Evolutionary conservation across 345 rosid genomes (phyloP), one percentile per base, ranked within the genome.

Genomic region (Nephelium lappaceum): DNA sequence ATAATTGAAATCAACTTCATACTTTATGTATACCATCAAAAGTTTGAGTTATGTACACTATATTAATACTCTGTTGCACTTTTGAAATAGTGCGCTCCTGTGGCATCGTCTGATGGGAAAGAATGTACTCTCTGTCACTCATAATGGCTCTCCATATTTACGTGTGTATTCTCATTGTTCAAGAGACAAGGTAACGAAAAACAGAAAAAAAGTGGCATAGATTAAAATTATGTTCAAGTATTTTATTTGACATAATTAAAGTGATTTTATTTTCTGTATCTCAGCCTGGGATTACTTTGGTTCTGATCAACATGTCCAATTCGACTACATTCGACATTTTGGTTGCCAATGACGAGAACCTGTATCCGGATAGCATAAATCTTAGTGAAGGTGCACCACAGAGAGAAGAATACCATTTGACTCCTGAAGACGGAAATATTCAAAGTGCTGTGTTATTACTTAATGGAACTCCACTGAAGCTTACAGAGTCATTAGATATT

Each of bases 81-180:
- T 67, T 0, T 67, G 3, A n/a, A 58, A 38, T 57, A 90, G 92
- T 25, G 91, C 90, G 1, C 91, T 89, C 60, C 24, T 92, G 31
- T 90, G 93, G 93, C 86, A 90, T 64, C 91, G 90, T 18, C 53
- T 92, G 70, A 89, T 91, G 94, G 97, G 90, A 1, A 88, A 74
- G 61, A 49, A 69, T 0, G 91, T 89, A n/a, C 83, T 92, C 11
- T 62, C 62, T 0, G 83, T 76, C 0, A 60, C 5, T 47, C 91
- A 87, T 7, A n/a, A 31, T 61, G 81, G 80, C 25, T 81, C 86
- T 67, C 90, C 97, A 9, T 77, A 75, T 36, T 51, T 92, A 58
- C 78, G 87, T 21, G 83, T 78, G 0, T 92, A 92, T 62, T 61
- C 91, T 72, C 97, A 89, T 49, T 92, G 92, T 74, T 83, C 93